These are phyloP conservation scores for Drechslera avenae DNA, from an alignment of 2,329 filamentous ascomycete genomes.

Conservation along the genomic window DNA sequence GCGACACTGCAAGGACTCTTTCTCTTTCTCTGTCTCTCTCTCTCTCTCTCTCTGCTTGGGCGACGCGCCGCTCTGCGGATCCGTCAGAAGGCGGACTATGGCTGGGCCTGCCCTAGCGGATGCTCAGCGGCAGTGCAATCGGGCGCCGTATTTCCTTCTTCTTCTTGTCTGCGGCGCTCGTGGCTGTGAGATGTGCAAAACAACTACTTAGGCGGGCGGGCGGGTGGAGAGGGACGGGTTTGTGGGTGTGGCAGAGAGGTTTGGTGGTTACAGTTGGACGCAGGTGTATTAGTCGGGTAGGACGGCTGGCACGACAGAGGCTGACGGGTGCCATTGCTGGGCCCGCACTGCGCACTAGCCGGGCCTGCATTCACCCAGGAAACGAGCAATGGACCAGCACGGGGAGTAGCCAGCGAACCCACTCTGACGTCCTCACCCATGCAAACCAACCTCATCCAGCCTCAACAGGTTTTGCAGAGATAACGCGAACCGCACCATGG, in stretches of 20 bases:
- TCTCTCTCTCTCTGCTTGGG: too few relatives aligned
- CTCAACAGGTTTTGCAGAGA: slow-evolving; percentile 16
- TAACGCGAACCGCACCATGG: not conserved
- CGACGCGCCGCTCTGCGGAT: slow-evolving; percentile 22
- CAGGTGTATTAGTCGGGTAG: slow-evolving; percentile 12
- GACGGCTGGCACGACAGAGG: slow-evolving; percentile 22
- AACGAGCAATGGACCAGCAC: slow-evolving; percentile 5
- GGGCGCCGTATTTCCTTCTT: not conserved
- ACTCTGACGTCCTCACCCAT: slow-evolving; percentile 20
- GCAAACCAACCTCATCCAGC: slow-evolving; percentile 9
- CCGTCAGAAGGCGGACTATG: slow-evolving; percentile 9
- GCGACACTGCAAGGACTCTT: not conserved
- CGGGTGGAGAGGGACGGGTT: not conserved
- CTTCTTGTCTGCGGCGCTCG: too few relatives aligned
- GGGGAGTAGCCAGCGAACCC: slow-evolving; percentile 4
- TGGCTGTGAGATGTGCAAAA: too few relatives aligned
- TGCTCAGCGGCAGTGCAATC: not conserved
- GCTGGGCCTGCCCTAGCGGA: slow-evolving; percentile 6
- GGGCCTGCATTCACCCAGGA: slow-evolving; percentile 11
- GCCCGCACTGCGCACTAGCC: slow-evolving; percentile 7
- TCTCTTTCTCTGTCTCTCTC: too few relatives aligned
- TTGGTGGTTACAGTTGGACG: slow-evolving; percentile 3
- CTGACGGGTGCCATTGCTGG: slow-evolving; percentile 16
- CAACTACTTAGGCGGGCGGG: too few relatives aligned
- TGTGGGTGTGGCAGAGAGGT: not conserved